phyloP scores from a whole-genome alignment of 2,329 filamentous ascomycete species.

The Aspergillus versicolor region DNA sequence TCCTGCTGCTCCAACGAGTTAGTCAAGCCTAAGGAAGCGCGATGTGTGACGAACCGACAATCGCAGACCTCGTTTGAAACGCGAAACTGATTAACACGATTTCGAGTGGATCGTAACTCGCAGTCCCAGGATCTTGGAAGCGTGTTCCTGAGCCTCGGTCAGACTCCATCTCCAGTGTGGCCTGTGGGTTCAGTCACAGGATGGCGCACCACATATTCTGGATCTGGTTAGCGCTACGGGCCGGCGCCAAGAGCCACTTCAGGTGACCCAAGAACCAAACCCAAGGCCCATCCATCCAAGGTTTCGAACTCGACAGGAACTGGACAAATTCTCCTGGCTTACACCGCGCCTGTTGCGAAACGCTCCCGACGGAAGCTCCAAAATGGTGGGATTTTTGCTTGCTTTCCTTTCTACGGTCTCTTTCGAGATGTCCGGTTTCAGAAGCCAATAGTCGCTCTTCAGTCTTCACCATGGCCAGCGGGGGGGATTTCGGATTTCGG shows the following conservation, averaged over 20 bases:
- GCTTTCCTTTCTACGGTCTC: not conserved
- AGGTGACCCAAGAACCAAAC: slow-evolving; percentile 4
- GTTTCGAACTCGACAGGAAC: not conserved
- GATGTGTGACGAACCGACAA: not conserved
- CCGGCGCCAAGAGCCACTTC: slow-evolving; percentile 12
- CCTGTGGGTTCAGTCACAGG: not conserved
- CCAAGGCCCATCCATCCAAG: too few relatives aligned
- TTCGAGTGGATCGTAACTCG: slow-evolving; percentile 5
- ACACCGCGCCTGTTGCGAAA: slow-evolving; percentile 9
- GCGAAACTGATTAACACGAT: not conserved
- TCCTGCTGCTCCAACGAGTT: not conserved
- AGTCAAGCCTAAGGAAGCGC: not conserved
- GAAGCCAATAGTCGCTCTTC: slow-evolving; percentile 10
- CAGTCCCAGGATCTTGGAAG: not conserved
- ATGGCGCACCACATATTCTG: slow-evolving; percentile 16
- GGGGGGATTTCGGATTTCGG: slow-evolving; percentile 3
- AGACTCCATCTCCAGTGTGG: not conserved
- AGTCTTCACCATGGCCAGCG: slow-evolving; percentile 1
- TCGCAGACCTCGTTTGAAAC: not conserved
- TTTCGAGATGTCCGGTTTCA: slow-evolving; percentile 7
- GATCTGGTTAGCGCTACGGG: slow-evolving; percentile 17
- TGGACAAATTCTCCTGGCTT: slow-evolving; percentile 4
- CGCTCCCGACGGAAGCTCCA: slow-evolving; percentile 4
- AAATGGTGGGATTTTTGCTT: slow-evolving; percentile 1
- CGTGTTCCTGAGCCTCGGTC: not conserved